These are phyloP conservation scores for Plantago major DNA, from an alignment of 257 asterid species.

Conservation along the genomic window DNA sequence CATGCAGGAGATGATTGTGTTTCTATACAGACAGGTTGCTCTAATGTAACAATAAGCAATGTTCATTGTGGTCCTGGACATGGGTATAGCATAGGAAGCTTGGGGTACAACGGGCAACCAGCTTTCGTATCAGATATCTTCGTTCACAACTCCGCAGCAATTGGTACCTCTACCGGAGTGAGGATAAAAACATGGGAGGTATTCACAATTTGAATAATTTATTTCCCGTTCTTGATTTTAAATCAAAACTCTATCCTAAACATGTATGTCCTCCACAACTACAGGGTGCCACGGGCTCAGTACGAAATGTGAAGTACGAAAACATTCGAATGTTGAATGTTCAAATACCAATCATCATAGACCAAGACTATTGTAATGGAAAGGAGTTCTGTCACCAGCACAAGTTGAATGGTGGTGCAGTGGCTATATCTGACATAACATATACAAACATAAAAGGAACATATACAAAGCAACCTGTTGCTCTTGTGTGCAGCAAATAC, in stretches of 20 bases:
- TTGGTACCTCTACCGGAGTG: constrained; percentile 22
- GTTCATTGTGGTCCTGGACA: constrained; percentile 34
- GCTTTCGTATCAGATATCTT: constrained; percentile 16
- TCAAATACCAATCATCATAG: constrained; percentile 18
- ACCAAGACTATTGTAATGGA: constrained; percentile 27
- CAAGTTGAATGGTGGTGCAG: not conserved
- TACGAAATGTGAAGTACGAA: constrained; percentile 8
- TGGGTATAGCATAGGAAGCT: constrained; percentile 30
- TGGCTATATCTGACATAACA: constrained; percentile 14
- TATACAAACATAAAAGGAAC: constrained; percentile 24
- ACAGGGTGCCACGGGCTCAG: constrained; percentile 27
- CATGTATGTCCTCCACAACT: not conserved
- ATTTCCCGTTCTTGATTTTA: not conserved
- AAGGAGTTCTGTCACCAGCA: not conserved
- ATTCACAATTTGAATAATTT: not conserved
- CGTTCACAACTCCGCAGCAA: constrained; percentile 12
- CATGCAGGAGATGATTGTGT: constrained; percentile 28
- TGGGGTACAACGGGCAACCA: not conserved
- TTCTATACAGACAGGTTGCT: constrained; percentile 25
- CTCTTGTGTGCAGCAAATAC: constrained; percentile 15
- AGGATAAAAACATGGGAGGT: constrained; percentile 39
- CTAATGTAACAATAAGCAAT: constrained; percentile 12
- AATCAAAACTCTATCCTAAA: not conserved
- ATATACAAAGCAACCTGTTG: constrained; percentile 5
- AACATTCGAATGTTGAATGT: constrained; percentile 21